phyloP scores from a whole-genome alignment of 805 yeast genomes.

The Limtongozyma cylindracea region DNA sequence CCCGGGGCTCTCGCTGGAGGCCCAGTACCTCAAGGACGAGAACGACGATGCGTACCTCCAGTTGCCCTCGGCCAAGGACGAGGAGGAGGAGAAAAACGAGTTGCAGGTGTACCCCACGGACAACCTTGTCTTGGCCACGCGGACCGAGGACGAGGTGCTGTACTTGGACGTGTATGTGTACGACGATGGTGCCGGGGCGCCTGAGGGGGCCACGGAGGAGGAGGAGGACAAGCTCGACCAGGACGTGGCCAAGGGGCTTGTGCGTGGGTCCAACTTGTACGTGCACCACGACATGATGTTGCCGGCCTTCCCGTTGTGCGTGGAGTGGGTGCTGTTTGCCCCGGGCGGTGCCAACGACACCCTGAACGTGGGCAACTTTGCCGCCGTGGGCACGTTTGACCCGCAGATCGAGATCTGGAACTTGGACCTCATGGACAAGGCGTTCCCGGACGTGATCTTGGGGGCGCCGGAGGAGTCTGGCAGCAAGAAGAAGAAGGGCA shows the following conservation, averaged over 20 bases:
- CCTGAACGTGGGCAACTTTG: conserved; percentile 57
- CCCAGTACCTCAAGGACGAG: conserved; percentile 17
- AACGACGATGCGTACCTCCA: conserved; percentile 32
- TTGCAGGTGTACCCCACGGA: conserved; percentile 75
- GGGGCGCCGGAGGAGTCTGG: conserved; percentile 39
- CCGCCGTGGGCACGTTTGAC: conserved; percentile 91
- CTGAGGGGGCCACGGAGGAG: conserved; percentile 35
- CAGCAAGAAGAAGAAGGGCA: conserved; percentile 25
- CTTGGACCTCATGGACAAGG: conserved; percentile 74
- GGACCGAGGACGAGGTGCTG: conserved; percentile 91
- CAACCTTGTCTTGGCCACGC: conserved; percentile 68
- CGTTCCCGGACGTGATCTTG: conserved; percentile 80
- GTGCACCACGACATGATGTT: conserved; percentile 94
- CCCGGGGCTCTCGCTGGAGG: conserved; percentile 45
- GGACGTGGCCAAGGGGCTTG: conserved; percentile 50
- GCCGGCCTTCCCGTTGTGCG: conserved; percentile 90
- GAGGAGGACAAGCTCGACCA: conserved; percentile 44
- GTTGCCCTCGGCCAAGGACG: conserved; percentile 36
- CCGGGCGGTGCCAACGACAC: conserved; percentile 18
- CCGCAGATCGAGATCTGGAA: conserved; percentile 97
- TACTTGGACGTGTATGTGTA: conserved; percentile 82
- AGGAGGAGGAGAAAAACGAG: conserved; percentile 59
- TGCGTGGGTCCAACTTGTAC: conserved; percentile 54
- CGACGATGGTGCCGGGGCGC: conserved; percentile 83
- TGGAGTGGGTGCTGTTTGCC: conserved; percentile 75